A percentile compares a stretch with the other conserved stretches of the same genome.
Conservation (phyloP, 768 basidiomycete genomes). For the Cystobasidium ongulense region DNA sequence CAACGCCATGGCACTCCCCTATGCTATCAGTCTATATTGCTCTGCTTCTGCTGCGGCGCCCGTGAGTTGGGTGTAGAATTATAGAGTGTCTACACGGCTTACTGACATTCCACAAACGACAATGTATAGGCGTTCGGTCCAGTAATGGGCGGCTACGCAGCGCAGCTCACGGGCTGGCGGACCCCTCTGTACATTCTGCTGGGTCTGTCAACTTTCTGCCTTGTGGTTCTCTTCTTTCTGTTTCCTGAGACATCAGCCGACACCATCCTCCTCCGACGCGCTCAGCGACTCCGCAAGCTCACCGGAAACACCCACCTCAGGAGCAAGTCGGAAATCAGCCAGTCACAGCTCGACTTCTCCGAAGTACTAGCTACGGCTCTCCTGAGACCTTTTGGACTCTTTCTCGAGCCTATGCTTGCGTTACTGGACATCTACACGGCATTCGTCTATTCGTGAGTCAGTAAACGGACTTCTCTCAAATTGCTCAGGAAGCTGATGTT, state of each 20-base stretch:
- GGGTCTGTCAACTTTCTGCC: conserved; percentile 42
- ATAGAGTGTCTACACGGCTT: too few relatives aligned
- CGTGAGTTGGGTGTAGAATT: neutral
- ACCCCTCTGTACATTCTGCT: conserved; percentile 45
- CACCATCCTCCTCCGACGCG: conserved; percentile 46
- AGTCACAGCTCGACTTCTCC: neutral
- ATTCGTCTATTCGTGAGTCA: conserved; percentile 17
- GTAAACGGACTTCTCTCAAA: too few relatives aligned
- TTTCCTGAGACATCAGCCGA: conserved; percentile 46
- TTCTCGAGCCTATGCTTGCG: conserved; percentile 33
- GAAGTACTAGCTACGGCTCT: conserved; percentile 24
- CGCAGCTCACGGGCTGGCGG: conserved; percentile 44
- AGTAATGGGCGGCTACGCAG: conserved; percentile 44
- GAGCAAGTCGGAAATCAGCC: conserved; percentile 43
- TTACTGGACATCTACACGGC: conserved; percentile 34
- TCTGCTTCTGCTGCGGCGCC: neutral
- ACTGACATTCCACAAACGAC: neutral
- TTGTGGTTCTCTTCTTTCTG: conserved; percentile 43
- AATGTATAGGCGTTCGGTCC: conserved; percentile 37
- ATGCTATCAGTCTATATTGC: conserved; percentile 35
- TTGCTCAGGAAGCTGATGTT: too few relatives aligned
- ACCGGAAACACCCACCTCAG: conserved; percentile 44
- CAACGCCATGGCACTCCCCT: conserved; percentile 38
- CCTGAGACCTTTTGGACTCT: conserved; percentile 31
- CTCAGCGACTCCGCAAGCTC: conserved; percentile 45